Base-by-base conservation (phyloP, 2,329 filamentous ascomycete genomes). In the Colletotrichum sojae region DNA sequence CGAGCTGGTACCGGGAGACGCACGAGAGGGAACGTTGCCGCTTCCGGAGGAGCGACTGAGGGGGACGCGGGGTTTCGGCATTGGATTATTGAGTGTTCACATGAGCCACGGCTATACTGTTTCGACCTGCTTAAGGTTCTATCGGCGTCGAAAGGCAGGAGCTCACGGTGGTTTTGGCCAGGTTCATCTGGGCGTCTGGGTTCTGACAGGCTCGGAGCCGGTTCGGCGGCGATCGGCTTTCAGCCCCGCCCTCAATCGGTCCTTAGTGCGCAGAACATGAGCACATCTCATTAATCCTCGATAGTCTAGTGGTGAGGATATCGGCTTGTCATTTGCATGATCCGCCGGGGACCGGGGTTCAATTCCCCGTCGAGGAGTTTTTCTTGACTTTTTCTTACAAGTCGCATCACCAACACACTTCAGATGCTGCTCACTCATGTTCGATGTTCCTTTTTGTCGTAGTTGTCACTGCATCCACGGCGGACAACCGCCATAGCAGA, bases 21-120 rank as follows among this genome's bases (percentile, higher is more conserved):
- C 77, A 79, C 58, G 76, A 78, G 61, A 65, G 63, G 48, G 69
- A 72, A 4, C 71, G 76, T 16, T 79, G 77, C 63, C 74, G 75
- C 20, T 74, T 69, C 16, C 51, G 66, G 13, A 27, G 53, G 36
- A 31, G 27, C n/a, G 54, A 59, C 6, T 68, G 13, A 57, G 22
- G n/a, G 16, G 6, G 5, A 22, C 6, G 13, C 6, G 49, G 48
- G 36, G 22, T 54, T 54, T n/a, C 13, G 56, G 27, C n/a, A 12
- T 18, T 9, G 18, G 18, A 12, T 20, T 5, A 18, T 20, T 20
- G 13, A 18, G 22, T 16, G n/a, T 56, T 48, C 3, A 16, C 15
- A 48, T 16, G 15, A 45, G 15, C 5, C 3, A 27, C n/a, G 13
- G 5, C 6, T 16, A 51, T n/a, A 36, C 6, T 9, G 31, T 36